Conservation (phyloP, 306 rosid genomes). For the Prunus kanzakura region DNA sequence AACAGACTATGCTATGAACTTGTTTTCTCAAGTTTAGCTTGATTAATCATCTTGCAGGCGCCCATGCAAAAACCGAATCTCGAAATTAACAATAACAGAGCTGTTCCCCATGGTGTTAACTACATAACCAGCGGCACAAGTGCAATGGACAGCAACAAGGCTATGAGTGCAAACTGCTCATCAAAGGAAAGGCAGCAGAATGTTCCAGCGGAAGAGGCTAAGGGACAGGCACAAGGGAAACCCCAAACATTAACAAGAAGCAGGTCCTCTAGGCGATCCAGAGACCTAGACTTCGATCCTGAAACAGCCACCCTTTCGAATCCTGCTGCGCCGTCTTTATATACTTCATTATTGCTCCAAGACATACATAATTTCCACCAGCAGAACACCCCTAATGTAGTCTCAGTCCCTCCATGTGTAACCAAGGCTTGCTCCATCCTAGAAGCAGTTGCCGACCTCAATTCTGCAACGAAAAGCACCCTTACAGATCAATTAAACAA, state of each 20-base stretch:
- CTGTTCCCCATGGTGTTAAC: conserved; percentile 24
- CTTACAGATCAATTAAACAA: conserved; percentile 38
- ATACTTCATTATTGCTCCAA: conserved; percentile 69
- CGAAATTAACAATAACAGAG: conserved; percentile 29
- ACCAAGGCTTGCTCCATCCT: conserved; percentile 87
- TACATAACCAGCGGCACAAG: conserved; percentile 28
- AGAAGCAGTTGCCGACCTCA: conserved; percentile 96
- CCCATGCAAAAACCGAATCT: conserved; percentile 55
- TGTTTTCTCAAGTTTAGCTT: neutral
- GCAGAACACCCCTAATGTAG: conserved; percentile 47
- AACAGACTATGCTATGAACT: neutral
- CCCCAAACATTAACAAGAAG: conserved; percentile 62
- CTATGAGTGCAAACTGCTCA: conserved; percentile 26
- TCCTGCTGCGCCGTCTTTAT: conserved; percentile 52
- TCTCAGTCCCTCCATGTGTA: conserved; percentile 78
- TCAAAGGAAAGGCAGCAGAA: conserved; percentile 25
- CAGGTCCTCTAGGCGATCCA: conserved; percentile 70
- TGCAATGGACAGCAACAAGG: conserved; percentile 36
- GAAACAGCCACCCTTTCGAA: conserved; percentile 31
- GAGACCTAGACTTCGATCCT: conserved; percentile 68
- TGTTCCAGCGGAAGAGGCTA: conserved; percentile 28
- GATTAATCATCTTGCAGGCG: neutral
- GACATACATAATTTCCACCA: conserved; percentile 95
- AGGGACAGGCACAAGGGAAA: conserved; percentile 31
- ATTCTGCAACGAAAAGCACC: conserved; percentile 46